These are phyloP conservation scores for Calonectria fujianensis DNA, from an alignment of 2,329 filamentous ascomycete genomes.

Conservation along the genomic window DNA sequence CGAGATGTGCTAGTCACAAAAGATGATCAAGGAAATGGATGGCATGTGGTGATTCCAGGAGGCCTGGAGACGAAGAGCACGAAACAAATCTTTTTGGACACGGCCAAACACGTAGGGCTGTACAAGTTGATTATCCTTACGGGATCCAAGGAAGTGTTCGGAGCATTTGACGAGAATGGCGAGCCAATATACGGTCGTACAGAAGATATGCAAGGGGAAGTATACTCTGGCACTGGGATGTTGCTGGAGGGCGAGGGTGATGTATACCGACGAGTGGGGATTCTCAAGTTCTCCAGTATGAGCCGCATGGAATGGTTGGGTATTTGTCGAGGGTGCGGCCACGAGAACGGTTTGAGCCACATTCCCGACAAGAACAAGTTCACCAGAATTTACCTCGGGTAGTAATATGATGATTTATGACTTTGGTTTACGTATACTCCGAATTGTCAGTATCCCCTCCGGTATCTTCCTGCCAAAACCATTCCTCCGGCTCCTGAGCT, in stretches of 20 bases:
- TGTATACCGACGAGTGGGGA: not conserved
- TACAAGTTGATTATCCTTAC: not conserved
- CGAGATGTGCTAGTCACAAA: not conserved
- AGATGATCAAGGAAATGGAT: not conserved
- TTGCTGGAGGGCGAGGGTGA: not conserved
- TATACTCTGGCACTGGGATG: not conserved
- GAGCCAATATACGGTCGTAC: not conserved
- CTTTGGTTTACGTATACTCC: not conserved
- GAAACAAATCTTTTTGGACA: not conserved
- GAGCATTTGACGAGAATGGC: not conserved
- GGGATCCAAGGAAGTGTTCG: not conserved
- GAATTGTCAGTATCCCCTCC: not conserved
- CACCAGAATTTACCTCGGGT: not conserved
- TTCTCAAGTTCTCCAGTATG: not conserved
- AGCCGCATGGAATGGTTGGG: not conserved
- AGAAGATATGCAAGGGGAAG: not conserved
- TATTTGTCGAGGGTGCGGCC: not conserved
- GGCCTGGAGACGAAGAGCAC: not conserved
- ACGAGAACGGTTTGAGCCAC: not conserved
- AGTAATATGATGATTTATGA: not conserved
- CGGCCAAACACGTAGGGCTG: too few species aligned
- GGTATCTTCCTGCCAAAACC: not conserved
- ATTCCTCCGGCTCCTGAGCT: not conserved
- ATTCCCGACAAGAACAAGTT: not conserved
- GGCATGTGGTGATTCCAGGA: not conserved